Base-by-base conservation (phyloP, 2,329 filamentous ascomycete species). In the Penicillium sp. region DNA sequence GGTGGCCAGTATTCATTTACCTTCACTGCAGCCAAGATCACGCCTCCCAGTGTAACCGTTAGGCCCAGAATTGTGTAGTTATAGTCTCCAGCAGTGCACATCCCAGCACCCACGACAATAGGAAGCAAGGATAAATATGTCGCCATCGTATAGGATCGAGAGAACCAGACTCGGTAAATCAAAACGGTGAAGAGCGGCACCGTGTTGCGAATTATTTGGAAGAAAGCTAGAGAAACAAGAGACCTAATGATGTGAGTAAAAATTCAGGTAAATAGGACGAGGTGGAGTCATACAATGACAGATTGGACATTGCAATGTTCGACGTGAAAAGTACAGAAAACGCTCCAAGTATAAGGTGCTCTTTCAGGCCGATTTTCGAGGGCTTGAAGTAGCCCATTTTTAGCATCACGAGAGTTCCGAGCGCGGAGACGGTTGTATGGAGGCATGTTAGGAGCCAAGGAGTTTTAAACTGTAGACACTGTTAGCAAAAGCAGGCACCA, bases 161-260 rank as follows among this genome's bases (percentile, higher is more conserved):
- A 44, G 18, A 57, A 57, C 50, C 52, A 51, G 11, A 53, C 9
- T 7, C 55, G 55, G 35, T 57, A 55, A n/a, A 57, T 51, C 18
- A 55, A 22, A 7, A 57, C 55, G 20, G 55, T 57, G 39, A 57
- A 57, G 1, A 57, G 43, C 4, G 55, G 55, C 5, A 55, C 52
- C 16, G 50, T 57, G 33, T 57, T 57, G 36, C 55, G 55, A 31
- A 57, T 53, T 10, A 57, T 57, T 38, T 57, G 55, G 47, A 57
- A 57, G 31, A 57, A 57, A 7, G 55, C 55, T 22, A 57, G 38
- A 7, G 49, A 53, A 27, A 57, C 55, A 14, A 57, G 52, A 5
- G 55, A 56, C 31, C 53, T 55, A 14, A 28, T 1, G 3, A 16
- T 9, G 6, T 33, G 25, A 25, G 30, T 30, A 25, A 44, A 25